Evolutionary conservation across 768 basidiomycete genomes (phyloP).

Genomic region (Clathrus columnatus): DNA sequence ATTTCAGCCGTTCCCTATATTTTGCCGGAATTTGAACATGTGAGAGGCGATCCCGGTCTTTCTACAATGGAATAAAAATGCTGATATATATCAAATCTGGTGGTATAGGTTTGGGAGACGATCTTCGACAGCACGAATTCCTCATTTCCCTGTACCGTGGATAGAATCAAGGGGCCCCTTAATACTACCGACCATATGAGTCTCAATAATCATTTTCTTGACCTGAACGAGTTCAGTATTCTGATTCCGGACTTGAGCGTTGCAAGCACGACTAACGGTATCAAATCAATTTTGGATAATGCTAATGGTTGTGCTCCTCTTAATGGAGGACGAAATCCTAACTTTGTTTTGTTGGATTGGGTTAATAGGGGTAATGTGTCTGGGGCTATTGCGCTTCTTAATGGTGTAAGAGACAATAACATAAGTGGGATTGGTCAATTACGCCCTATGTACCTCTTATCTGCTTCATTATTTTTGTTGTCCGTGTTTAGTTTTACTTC

Average conservation of each 20-base stretch:
- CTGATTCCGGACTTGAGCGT: conserved; percentile 22
- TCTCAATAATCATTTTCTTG: conserved; percentile 51
- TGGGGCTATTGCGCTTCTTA: conserved; percentile 26
- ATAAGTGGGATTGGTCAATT: neutral
- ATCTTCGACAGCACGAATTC: conserved; percentile 43
- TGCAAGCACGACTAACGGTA: conserved; percentile 24
- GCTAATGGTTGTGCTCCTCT: conserved; percentile 37
- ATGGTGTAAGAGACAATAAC: neutral
- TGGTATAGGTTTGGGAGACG: conserved; percentile 45
- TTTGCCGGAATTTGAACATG: conserved; percentile 49
- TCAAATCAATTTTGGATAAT: conserved; percentile 29
- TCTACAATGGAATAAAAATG: no score
- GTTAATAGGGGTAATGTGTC: conserved; percentile 40
- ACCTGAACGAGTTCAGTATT: conserved; percentile 29
- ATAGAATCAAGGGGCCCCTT: conserved; percentile 44
- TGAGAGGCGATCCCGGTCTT: conserved; percentile 13
- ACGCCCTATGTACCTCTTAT: neutral
- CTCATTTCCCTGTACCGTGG: conserved; percentile 44
- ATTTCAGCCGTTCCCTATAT: conserved; percentile 27
- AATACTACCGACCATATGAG: conserved; percentile 43
- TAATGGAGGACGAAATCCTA: conserved; percentile 36
- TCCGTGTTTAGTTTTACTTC: neutral
- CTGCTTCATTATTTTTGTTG: neutral
- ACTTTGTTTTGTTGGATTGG: conserved; percentile 46
- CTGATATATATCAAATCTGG: neutral